phyloP scores from a whole-genome alignment of 805 yeast genomes.

The Priceomyces fermenticarens region DNA sequence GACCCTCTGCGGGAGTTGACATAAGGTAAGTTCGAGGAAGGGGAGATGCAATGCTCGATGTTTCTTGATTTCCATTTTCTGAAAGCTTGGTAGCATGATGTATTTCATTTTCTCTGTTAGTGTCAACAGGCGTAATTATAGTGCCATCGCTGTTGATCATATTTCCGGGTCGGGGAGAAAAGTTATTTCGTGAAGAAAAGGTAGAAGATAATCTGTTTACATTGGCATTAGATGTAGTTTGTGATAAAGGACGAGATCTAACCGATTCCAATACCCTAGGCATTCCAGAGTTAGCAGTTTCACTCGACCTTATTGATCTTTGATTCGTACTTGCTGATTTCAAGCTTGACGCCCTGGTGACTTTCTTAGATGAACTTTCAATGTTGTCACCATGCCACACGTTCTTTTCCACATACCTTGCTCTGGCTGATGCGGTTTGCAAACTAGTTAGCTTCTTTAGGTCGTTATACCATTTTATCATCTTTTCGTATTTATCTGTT shows the following conservation, averaged over 20 bases:
- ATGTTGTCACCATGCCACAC: slow-evolving; percentile 5
- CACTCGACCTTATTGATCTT: slow-evolving; percentile 13
- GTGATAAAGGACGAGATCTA: slow-evolving; percentile 20
- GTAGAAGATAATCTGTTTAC: slow-evolving; percentile 31
- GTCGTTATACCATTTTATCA: slow-evolving; percentile 85
- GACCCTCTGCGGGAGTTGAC: slow-evolving; percentile 25
- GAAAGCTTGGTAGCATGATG: neutral
- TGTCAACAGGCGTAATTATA: slow-evolving; percentile 38
- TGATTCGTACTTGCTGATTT: slow-evolving; percentile 12
- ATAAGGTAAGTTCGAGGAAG: slow-evolving; percentile 2
- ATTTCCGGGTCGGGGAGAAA: slow-evolving; percentile 37
- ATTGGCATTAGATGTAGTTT: slow-evolving; percentile 18
- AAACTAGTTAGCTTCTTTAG: slow-evolving; percentile 64
- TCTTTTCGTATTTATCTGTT: slow-evolving; percentile 73
- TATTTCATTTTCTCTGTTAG: slow-evolving; percentile 11
- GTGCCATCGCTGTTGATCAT: slow-evolving; percentile 47
- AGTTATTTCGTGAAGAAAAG: slow-evolving; percentile 31
- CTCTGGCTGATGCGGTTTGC: slow-evolving; percentile 58
- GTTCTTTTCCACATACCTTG: slow-evolving; percentile 35
- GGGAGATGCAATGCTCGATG: neutral
- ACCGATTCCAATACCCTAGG: slow-evolving; percentile 2
- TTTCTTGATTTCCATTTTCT: slow-evolving; percentile 2
- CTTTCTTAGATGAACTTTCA: slow-evolving; percentile 4
- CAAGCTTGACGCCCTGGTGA: slow-evolving; percentile 18
- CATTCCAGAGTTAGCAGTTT: slow-evolving; percentile 6